These are phyloP conservation scores for Chlorociboria aeruginascens DNA, from an alignment of 495 filamentous ascomycete genomes.

Conservation along the genomic window DNA sequence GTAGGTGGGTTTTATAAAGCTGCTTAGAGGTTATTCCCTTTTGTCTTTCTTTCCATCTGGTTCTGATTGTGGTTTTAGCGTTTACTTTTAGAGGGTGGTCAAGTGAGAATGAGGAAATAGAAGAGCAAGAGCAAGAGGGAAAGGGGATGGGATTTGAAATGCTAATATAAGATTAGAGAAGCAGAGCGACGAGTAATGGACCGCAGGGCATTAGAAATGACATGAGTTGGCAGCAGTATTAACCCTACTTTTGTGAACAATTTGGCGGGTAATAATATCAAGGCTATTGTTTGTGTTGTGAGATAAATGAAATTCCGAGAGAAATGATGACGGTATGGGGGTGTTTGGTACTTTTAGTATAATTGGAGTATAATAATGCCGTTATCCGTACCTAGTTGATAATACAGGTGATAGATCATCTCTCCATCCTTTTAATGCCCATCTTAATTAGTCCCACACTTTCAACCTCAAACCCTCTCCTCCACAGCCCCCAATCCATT, in stretches of 20 bases:
- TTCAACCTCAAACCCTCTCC: too few relatives aligned
- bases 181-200: conserved; percentile 17
- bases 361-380: too few relatives aligned
- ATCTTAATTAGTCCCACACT: too few relatives aligned
- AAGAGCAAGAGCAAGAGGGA: neutral
- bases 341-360: too few relatives aligned
- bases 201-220: conserved; percentile 16
- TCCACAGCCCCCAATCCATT: too few relatives aligned
- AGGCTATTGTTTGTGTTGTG: conserved; percentile 19
- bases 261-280: conserved; percentile 19
- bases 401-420: too few relatives aligned
- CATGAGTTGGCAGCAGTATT: conserved; percentile 21
- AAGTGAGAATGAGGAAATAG: neutral
- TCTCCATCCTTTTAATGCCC: too few relatives aligned
- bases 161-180: neutral
- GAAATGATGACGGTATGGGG: too few relatives aligned
- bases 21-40: neutral
- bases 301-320: conserved; percentile 1
- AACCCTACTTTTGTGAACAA: conserved; percentile 16
- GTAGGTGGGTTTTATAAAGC: conserved; percentile 2
- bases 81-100: neutral
- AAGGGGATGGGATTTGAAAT: too few relatives aligned
- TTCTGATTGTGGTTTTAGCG: neutral
- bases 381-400: too few relatives aligned
- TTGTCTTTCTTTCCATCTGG: too few relatives aligned